Evolutionary conservation across 768 basidiomycete species (phyloP).

Genomic region (Tricholoma hemisulphureum): DNA sequence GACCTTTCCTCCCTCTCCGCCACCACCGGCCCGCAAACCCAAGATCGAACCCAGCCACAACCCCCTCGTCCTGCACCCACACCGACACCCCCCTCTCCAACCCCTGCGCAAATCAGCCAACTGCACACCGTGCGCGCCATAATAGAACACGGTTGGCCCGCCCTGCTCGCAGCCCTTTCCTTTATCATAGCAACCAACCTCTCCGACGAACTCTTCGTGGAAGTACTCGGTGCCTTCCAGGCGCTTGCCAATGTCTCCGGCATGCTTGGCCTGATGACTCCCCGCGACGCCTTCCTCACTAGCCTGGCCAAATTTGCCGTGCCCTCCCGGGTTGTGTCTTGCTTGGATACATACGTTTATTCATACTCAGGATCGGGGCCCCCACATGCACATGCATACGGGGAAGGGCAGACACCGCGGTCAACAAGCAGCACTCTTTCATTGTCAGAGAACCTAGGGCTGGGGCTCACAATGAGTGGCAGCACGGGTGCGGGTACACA

Average conservation of each 20-base stretch:
- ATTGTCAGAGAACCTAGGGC: conserved; percentile 67
- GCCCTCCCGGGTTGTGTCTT: conserved; percentile 85
- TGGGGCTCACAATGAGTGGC: conserved; percentile 22
- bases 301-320: conserved; percentile 89
- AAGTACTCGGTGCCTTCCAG: conserved; percentile 79
- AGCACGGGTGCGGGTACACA: conserved; percentile 39
- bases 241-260: conserved; percentile 86
- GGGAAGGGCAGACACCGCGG: conserved; percentile 48
- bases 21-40: conserved; percentile 46
- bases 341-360: conserved; percentile 58
- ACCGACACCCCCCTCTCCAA: not conserved
- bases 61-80: not conserved
- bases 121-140: conserved; percentile 70
- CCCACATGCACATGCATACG: not conserved
- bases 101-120: conserved; percentile 28
- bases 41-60: conserved; percentile 4
- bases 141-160: conserved; percentile 89
- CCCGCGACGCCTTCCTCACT: conserved; percentile 90
- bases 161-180: conserved; percentile 84
- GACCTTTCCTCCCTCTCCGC: conserved; percentile 55
- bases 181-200: conserved; percentile 89
- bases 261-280: conserved; percentile 81
- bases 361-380: conserved; percentile 18
- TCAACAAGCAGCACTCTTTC: conserved; percentile 41
- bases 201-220: conserved; percentile 88